Base-by-base conservation (phyloP, 106 monocot species). In the Triglochin maritima region DNA sequence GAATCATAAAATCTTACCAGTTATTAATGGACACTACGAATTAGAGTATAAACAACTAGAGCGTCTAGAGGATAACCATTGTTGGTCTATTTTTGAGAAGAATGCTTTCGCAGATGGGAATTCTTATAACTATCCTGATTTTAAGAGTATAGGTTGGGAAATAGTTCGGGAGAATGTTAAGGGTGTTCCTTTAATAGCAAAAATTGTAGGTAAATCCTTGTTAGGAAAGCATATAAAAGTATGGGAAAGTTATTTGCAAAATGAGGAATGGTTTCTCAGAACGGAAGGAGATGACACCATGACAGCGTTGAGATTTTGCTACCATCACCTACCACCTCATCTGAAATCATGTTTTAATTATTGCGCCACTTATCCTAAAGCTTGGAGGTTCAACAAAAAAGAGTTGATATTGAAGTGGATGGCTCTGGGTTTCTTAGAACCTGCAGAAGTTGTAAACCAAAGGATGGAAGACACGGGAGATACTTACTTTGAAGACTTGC, bases 281-380 rank as follows among this genome's bases (percentile, higher is more conserved):
- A 42, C 3, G 6, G 72, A 59, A 13, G 60, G 76, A 6, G 67
- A 79, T 29, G 64, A 65, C 7, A 75, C 81, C 10, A 17, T 81
- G 41, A 72, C 80, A 9, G 59, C 70, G 16, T 58, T 84, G 17
- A 66, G 67, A 54, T 54, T 74, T 51, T 78, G 84, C 50, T 84
- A 84, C 41, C 56, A 60, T 11, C 77, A 78, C 64, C 67, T 84
- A 6, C 80, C 84, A 17, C 15, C 63, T 6, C 77, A 78, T 42
- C 74, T 84, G 3, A 85, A 75, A 62, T 81, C 60, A 50, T 85
- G 84, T 50, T 81, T 85, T 68, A 78, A 78, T 9, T 81, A 77
- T 56, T 85, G 80, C 58, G 29, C 29, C 29, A 29, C 29, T 29
- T 29, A 29, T 29, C 29, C 29, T 0, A 29, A 29, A 29, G 29